phyloP scores from a whole-genome alignment of 2,329 filamentous ascomycete genomes.

The Thielaviopsis euricoi region DNA sequence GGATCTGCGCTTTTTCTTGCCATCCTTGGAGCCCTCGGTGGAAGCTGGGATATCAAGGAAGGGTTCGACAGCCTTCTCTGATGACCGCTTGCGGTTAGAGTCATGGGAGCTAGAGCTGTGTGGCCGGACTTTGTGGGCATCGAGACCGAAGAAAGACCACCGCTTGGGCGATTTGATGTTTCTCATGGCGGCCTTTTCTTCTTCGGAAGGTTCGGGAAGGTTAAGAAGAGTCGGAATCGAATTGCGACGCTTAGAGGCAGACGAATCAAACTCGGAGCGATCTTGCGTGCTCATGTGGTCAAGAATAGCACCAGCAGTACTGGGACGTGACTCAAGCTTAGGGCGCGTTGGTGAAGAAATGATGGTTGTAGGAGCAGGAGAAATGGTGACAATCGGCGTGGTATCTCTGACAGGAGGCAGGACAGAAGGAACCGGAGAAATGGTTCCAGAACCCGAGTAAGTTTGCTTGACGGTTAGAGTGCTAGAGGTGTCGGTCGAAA shows the following conservation, averaged over 20 bases:
- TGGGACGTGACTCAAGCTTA: slow-evolving; percentile 36
- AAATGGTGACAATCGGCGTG: slow-evolving; percentile 16
- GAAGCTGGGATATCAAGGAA: slow-evolving; percentile 12
- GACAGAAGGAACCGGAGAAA: slow-evolving; percentile 56
- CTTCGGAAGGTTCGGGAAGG: slow-evolving; percentile 16
- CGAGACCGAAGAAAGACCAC: slow-evolving; percentile 47
- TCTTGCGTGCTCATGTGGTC: slow-evolving; percentile 24
- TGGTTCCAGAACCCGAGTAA: slow-evolving; percentile 62
- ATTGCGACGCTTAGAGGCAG: slow-evolving; percentile 35
- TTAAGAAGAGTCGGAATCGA: slow-evolving; percentile 40
- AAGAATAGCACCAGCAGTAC: slow-evolving; percentile 55
- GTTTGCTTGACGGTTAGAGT: slow-evolving; percentile 52
- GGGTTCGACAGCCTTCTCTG: slow-evolving; percentile 22
- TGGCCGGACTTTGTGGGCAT: slow-evolving; percentile 23
- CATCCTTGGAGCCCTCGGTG: slow-evolving; percentile 17
- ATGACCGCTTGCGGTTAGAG: slow-evolving; percentile 9
- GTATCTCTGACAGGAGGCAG: slow-evolving; percentile 4
- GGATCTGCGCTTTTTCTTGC: slow-evolving; percentile 37
- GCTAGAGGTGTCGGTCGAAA: slow-evolving; percentile 72
- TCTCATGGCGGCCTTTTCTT: slow-evolving; percentile 24
- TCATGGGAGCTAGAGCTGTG: background rate
- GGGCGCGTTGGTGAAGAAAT: slow-evolving; percentile 4
- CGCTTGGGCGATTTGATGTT: slow-evolving; percentile 37
- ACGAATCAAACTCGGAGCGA: slow-evolving; percentile 10
- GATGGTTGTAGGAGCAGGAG: background rate